Evolutionary conservation across 2,329 filamentous ascomycete species (phyloP).

Genomic region (Biscogniauxia sp.): DNA sequence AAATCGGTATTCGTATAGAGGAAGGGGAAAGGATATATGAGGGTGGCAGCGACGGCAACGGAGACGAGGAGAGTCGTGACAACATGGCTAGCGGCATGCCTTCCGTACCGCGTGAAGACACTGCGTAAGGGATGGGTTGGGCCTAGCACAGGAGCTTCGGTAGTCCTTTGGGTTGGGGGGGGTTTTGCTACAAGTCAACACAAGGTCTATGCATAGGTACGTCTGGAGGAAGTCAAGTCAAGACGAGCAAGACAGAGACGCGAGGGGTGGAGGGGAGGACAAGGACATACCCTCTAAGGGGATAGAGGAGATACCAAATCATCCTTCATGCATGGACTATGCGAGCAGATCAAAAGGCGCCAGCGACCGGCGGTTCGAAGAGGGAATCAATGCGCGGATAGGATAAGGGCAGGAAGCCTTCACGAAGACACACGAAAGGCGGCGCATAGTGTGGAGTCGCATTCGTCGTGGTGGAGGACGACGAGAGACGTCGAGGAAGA

Average conservation of each 20-base stretch:
- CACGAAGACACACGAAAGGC: slow-evolving; percentile 14
- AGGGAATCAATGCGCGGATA: slow-evolving; percentile 1
- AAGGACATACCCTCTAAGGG: slow-evolving; percentile 67
- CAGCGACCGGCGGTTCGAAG: slow-evolving; percentile 8
- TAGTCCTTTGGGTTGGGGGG: slow-evolving; percentile 53
- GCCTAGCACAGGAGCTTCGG: slow-evolving; percentile 66
- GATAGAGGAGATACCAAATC: slow-evolving; percentile 78
- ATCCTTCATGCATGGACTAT: slow-evolving; percentile 39
- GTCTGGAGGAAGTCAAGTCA: not conserved
- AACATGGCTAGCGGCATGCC: slow-evolving; percentile 69
- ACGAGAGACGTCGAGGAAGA: slow-evolving; percentile 12
- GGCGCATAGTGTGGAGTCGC: slow-evolving; percentile 21
- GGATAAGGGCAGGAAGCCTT: slow-evolving; percentile 19
- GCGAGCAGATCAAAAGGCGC: slow-evolving; percentile 12
- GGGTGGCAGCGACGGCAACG: slow-evolving; percentile 65
- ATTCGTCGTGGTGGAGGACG: slow-evolving; percentile 1
- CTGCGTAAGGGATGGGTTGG: slow-evolving; percentile 63
- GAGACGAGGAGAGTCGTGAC: slow-evolving; percentile 71
- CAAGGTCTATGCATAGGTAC: not conserved
- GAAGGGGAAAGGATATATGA: slow-evolving; percentile 74
- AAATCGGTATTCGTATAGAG: slow-evolving; percentile 67
- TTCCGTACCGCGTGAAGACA: slow-evolving; percentile 67
- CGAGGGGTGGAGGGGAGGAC: not conserved
- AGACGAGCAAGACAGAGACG: slow-evolving; percentile 1
- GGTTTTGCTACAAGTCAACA: slow-evolving; percentile 16